These are phyloP conservation scores for Cytospora piceicola DNA, from an alignment of 2,329 filamentous ascomycete genomes.

Conservation along the genomic window DNA sequence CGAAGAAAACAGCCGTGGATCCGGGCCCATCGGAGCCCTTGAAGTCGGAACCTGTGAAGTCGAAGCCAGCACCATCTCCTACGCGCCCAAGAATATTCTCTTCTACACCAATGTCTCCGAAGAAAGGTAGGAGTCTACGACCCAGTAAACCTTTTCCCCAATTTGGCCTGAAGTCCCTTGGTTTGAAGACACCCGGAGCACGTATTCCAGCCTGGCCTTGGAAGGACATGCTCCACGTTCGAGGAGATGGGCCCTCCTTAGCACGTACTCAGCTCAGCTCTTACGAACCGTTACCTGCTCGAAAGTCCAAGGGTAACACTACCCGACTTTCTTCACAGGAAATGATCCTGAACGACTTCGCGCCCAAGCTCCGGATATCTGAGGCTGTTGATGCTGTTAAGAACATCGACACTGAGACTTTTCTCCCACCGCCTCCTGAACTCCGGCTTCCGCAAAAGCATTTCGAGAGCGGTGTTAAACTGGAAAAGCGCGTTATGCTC, in stretches of 20 bases:
- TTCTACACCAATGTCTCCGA: conserved; percentile 59
- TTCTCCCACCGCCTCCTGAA: conserved; percentile 50
- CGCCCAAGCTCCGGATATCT: conserved; percentile 46
- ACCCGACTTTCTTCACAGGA: conserved; percentile 47
- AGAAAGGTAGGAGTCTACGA: conserved; percentile 42
- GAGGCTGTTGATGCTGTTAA: conserved; percentile 40
- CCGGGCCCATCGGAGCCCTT: conserved; percentile 30
- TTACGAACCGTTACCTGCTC: conserved; percentile 33
- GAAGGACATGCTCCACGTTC: conserved; percentile 65
- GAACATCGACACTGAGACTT: conserved; percentile 45
- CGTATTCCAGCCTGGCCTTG: conserved; percentile 73
- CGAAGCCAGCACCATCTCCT: conserved; percentile 34
- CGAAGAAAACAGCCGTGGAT: conserved; percentile 37
- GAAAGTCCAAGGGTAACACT: conserved; percentile 56
- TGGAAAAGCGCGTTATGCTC: conserved; percentile 53
- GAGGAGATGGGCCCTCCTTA: conserved; percentile 44
- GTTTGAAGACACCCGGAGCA: conserved; percentile 67
- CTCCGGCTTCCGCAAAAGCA: conserved; percentile 59
- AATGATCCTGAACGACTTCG: conserved; percentile 45
- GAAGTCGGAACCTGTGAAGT: conserved; percentile 29
- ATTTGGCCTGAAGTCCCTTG: conserved; percentile 50
- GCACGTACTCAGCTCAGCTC: background rate
- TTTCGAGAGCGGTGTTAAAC: conserved; percentile 60
- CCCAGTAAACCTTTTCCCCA: conserved; percentile 42
- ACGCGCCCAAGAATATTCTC: conserved; percentile 49